Base-by-base conservation (phyloP, 441 rosid species). In the Mallotus japonicus region DNA sequence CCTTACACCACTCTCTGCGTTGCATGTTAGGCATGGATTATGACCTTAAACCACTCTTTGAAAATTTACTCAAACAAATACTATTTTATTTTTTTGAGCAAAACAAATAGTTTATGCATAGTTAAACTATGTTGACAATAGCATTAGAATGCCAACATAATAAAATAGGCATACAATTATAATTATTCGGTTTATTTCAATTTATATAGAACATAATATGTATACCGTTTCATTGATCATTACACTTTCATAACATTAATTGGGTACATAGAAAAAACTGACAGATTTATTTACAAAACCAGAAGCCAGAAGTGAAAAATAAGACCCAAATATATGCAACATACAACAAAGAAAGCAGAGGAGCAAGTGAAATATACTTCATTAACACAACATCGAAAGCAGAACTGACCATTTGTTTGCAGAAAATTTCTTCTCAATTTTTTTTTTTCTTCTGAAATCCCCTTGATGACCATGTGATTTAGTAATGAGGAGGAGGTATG, bases 221-320 rank as follows among this genome's bases (percentile, higher is more conserved):
- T 37, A 62, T 40, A 69, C 50, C 62, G 73, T 75, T 69, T 47
- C 69, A 68, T 63, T 63, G 71, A 70, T 46, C 46, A 71, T 70
- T 73, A 54, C 69, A 60, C 40, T 73, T 75, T 56, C 42, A 49
- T 47, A 46, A 56, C 75, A 65, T 47, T 24, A 20, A 32, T 8
- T 19, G 32, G 72, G 22, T 54, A 42, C 67, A 55, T 28, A 44
- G 19, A 17, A 71, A 71, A 70, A 47, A 46, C 37, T 34, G 64
- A 57, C 32, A 67, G 37, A 67, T 15, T 28, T 64, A 71, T 69
- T 75, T 71, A 81, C 82, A 77, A 46, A 37, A 55, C 15, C 54
- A 54, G 32, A 73, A 14, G 54, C 64, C 19, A 17, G 11, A 28
- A 40, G 57, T 40, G 40, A 19, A 32, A 55, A 13, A 69, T 12